Conservation (phyloP, 2,329 filamentous ascomycete genomes). For the Curvularia sp. region DNA sequence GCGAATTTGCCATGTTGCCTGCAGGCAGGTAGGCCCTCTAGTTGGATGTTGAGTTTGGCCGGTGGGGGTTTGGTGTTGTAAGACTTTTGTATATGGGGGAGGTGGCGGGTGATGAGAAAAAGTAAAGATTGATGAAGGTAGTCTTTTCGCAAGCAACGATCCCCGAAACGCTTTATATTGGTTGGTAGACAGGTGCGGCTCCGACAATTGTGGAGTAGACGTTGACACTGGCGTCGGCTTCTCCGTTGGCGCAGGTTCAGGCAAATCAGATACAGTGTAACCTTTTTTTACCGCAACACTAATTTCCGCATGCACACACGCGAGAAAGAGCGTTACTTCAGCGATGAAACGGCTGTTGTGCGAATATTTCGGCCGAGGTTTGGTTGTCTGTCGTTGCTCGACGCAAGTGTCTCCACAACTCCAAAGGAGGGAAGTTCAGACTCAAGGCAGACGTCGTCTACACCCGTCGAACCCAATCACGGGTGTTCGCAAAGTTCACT, state of each 20-base stretch:
- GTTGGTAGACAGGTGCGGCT: not conserved
- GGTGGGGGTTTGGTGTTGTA: not conserved
- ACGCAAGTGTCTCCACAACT: not conserved
- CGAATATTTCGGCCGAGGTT: not conserved
- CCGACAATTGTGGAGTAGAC: not conserved
- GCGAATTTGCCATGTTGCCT: constrained; percentile 33
- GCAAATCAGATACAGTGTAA: not conserved
- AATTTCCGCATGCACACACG: too few species aligned
- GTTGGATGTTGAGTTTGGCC: not conserved
- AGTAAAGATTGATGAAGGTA: not conserved
- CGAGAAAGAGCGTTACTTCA: too few species aligned
- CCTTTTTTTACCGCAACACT: not conserved
- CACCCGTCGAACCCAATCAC: not conserved
- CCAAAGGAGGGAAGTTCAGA: not conserved
- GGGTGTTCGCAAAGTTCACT: not conserved
- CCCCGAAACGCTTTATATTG: not conserved
- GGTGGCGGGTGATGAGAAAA: not conserved
- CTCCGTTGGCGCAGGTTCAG: not conserved
- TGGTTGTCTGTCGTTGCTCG: not conserved
- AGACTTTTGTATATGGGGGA: not conserved
- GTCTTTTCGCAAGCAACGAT: not conserved
- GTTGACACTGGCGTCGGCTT: not conserved
- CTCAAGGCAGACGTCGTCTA: not conserved
- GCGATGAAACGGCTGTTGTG: not conserved
- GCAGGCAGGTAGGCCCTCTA: not conserved